phyloP scores from a whole-genome alignment of 106 monocot genomes.

The Hemerocallis citrina region DNA sequence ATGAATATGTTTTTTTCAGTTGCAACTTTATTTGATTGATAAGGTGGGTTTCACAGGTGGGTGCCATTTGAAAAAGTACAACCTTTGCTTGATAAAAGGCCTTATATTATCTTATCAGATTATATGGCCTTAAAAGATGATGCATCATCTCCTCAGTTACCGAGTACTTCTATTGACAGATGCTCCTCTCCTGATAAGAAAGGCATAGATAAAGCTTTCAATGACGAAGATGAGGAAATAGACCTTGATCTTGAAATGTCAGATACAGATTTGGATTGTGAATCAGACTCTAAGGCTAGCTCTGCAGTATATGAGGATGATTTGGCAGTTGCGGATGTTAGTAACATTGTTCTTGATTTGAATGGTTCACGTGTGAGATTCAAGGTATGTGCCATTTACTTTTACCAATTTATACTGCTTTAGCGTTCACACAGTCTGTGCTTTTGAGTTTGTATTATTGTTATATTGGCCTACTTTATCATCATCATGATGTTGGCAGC shows the following conservation, averaged over 20 bases:
- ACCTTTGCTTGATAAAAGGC: constrained; percentile 45
- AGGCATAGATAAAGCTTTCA: constrained; percentile 5
- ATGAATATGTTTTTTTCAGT: not conserved
- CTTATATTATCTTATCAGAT: constrained; percentile 55
- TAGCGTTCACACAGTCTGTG: not conserved
- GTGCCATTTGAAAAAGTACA: constrained; percentile 51
- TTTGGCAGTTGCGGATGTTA: constrained; percentile 12
- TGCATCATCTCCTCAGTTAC: constrained; percentile 5
- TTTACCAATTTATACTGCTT: not conserved
- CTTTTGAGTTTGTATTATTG: not conserved
- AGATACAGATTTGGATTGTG: constrained; percentile 9
- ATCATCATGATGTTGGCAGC: too few species aligned
- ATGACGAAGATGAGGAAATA: constrained; percentile 18
- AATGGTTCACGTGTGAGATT: constrained; percentile 38
- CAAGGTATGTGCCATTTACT: constrained; percentile 30
- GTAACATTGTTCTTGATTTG: constrained; percentile 41
- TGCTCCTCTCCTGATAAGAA: not conserved
- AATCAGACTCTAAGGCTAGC: constrained; percentile 13
- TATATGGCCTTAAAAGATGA: not conserved
- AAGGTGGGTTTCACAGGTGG: constrained; percentile 45
- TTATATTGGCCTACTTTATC: not conserved
- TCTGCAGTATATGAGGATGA: constrained; percentile 6
- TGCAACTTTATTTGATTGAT: not conserved
- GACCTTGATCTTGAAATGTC: constrained; percentile 17
- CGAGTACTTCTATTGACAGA: not conserved